These are phyloP conservation scores for Cucurbita moschata DNA, from an alignment of 306 rosid genomes.

Conservation along the genomic window DNA sequence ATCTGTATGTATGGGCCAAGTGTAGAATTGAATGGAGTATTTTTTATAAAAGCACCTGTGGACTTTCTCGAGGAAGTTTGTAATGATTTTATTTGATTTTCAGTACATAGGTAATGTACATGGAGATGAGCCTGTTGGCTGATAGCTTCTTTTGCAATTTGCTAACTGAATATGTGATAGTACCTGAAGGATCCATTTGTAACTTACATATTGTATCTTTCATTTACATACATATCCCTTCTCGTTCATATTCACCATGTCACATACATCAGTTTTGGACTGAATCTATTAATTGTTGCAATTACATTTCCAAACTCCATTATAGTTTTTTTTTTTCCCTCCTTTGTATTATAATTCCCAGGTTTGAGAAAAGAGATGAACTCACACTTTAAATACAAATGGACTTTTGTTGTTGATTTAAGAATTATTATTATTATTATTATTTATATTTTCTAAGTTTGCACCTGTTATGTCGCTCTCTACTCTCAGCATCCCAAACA, in stretches of 20 bases:
- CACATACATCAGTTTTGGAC: not conserved
- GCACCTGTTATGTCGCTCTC: not conserved
- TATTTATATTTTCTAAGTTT: not conserved
- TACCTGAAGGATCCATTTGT: slow-evolving; percentile 74
- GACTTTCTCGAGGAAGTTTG: not conserved
- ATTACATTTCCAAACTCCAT: not conserved
- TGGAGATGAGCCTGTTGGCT: slow-evolving; percentile 95
- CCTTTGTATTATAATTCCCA: not conserved
- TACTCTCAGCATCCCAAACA: not conserved
- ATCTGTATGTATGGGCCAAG: not conserved
- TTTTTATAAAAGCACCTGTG: not conserved
- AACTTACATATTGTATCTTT: slow-evolving; percentile 13
- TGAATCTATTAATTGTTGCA: not conserved
- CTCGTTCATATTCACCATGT: not conserved
- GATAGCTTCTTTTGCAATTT: slow-evolving; percentile 62
- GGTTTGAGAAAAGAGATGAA: not conserved
- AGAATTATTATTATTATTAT: not conserved
- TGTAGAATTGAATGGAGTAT: not conserved
- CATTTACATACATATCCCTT: not conserved
- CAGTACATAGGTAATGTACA: slow-evolving; percentile 97
- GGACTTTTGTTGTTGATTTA: not conserved
- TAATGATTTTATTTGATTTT: slow-evolving; percentile 23
- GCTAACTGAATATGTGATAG: slow-evolving; percentile 95
- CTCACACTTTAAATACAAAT: not conserved
- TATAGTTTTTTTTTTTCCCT: not conserved